Evolutionary conservation across 2,329 filamentous ascomycete species (phyloP).

Genomic region (Hypoxylon rubiginosum): DNA sequence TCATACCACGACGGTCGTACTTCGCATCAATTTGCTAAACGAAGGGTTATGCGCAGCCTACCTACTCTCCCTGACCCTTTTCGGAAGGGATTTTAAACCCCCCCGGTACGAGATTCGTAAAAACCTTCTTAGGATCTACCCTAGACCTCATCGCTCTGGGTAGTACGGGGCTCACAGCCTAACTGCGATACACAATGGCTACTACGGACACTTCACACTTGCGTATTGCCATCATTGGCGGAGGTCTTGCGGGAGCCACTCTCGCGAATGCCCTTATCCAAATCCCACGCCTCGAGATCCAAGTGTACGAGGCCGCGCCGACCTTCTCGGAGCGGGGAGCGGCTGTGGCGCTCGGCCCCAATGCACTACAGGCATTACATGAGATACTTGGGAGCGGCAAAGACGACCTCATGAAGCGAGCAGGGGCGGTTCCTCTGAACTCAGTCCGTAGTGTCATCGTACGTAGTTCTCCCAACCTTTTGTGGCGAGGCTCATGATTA

Average conservation of each 20-base stretch:
- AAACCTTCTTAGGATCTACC: no score
- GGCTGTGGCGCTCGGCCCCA: neutral
- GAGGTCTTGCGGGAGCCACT: neutral
- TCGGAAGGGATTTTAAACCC: no score
- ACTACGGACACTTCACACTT: neutral
- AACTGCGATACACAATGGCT: constrained; percentile 2
- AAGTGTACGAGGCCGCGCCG: neutral
- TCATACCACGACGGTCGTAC: no score
- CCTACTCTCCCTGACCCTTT: no score
- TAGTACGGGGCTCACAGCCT: neutral
- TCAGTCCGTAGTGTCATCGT: neutral
- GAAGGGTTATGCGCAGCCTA: no score
- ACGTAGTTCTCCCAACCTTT: neutral
- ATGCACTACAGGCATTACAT: neutral
- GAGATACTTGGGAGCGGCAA: neutral
- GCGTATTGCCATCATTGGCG: constrained; percentile 1
- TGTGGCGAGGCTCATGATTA: neutral
- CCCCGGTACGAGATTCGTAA: no score
- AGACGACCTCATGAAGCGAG: neutral
- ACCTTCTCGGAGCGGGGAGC: neutral
- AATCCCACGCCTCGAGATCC: neutral
- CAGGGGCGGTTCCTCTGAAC: neutral
- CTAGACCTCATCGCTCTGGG: no score
- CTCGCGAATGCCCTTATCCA: neutral
- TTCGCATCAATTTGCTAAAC: no score